Conservation (phyloP, 371 early-diverging fungal species). For the Mortierella sp. region DNA sequence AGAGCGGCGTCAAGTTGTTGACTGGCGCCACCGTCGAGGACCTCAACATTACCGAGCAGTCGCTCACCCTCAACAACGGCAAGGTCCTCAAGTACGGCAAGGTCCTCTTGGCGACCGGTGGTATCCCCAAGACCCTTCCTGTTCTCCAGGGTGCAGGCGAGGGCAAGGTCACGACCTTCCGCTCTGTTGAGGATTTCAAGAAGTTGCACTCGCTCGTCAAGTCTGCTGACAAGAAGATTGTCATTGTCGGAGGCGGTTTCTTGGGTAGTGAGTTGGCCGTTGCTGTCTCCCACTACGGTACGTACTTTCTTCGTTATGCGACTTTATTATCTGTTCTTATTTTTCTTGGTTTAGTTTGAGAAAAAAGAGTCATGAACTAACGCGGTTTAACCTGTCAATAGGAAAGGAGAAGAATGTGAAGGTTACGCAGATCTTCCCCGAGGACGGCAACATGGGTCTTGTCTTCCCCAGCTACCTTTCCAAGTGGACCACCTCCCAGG, state of each 20-base stretch:
- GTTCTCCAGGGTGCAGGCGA: constrained; percentile 52
- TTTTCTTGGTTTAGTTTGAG: not conserved
- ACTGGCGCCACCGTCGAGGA: constrained; percentile 64
- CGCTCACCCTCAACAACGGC: constrained; percentile 71
- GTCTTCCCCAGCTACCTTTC: constrained; percentile 81
- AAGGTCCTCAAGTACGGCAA: constrained; percentile 75
- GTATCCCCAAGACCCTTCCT: constrained; percentile 72
- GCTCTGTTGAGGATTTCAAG: constrained; percentile 75
- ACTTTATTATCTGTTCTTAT: not conserved
- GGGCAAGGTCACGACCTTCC: constrained; percentile 72
- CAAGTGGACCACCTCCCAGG: constrained; percentile 76
- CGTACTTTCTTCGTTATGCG: not conserved
- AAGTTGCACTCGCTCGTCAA: constrained; percentile 62
- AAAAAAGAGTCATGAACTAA: not conserved
- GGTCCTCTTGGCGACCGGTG: constrained; percentile 83
- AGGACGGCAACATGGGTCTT: constrained; percentile 82
- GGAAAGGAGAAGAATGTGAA: constrained; percentile 65
- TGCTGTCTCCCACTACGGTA: constrained; percentile 74
- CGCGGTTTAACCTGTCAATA: not conserved
- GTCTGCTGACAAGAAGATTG: constrained; percentile 69
- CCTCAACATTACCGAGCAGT: constrained; percentile 74
- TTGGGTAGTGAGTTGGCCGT: constrained; percentile 81
- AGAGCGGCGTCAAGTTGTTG: constrained; percentile 66
- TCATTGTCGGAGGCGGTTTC: constrained; percentile 84
- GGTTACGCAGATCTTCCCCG: constrained; percentile 82